These are phyloP conservation scores for Melastoma malabathricum DNA, from an alignment of 345 rosid genomes.

Conservation along the genomic window DNA sequence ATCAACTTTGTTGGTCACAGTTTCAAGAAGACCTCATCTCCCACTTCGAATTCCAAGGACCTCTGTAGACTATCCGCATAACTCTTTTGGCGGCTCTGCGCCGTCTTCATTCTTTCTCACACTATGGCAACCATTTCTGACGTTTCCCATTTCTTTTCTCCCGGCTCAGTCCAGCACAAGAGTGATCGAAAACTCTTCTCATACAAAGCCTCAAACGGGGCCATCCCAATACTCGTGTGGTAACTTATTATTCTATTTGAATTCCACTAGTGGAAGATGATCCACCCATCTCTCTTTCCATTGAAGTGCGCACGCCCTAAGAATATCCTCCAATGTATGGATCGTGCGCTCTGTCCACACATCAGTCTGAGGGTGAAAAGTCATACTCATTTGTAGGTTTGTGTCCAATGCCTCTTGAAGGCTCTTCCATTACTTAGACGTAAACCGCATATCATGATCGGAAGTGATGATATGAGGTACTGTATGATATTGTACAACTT, in stretches of 20 bases:
- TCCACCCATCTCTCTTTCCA: not conserved
- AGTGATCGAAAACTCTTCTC: not conserved
- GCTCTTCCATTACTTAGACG: not conserved
- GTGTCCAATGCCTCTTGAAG: not conserved
- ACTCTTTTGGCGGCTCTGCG: not conserved
- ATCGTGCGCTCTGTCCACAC: not conserved
- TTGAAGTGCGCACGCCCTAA: not conserved
- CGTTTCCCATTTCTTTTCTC: not conserved
- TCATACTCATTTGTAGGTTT: not conserved
- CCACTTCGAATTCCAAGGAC: not conserved
- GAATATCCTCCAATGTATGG: not conserved
- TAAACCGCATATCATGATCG: not conserved
- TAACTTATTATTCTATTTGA: not conserved
- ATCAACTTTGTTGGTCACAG: too few species aligned
- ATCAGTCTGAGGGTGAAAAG: not conserved
- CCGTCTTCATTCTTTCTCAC: not conserved
- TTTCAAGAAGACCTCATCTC: too few species aligned
- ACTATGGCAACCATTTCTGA: not conserved
- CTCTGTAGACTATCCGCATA: not conserved
- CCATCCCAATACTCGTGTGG: not conserved
- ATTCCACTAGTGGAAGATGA: not conserved
- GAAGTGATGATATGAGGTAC: not conserved
- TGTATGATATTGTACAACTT: not conserved
- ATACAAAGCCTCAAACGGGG: not conserved
- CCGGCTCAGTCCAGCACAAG: not conserved